Evolutionary conservation across 1,284 basidiomycete genomes (phyloP).

Genomic region (Leccinum ponderosum): DNA sequence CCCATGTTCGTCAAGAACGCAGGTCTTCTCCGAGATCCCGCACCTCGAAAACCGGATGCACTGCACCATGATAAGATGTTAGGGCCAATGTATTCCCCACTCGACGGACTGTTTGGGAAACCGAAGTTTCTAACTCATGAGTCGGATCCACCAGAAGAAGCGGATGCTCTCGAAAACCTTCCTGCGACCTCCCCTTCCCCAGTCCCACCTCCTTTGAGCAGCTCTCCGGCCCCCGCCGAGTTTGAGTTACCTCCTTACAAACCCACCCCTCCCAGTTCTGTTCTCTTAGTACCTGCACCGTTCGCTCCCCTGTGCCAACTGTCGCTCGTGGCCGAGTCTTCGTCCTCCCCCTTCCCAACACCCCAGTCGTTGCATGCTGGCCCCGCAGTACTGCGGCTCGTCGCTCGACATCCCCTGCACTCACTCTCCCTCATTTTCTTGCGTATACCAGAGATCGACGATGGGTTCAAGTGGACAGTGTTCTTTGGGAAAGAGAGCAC

Average conservation of each 20-base stretch:
- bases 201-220: slow-evolving; percentile 29
- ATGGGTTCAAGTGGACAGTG: slow-evolving; percentile 64
- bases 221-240: slow-evolving; percentile 23
- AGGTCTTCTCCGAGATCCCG: slow-evolving; percentile 20
- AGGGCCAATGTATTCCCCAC: background rate
- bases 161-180: background rate
- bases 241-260: background rate
- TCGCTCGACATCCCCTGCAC: slow-evolving; percentile 67
- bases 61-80: background rate
- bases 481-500: slow-evolving; percentile 60
- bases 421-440: slow-evolving; percentile 57
- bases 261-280: background rate
- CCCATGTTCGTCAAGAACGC: slow-evolving; percentile 24
- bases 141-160: slow-evolving; percentile 20
- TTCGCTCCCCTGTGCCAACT: background rate
- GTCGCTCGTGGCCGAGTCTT: slow-evolving; percentile 37
- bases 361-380: slow-evolving; percentile 64
- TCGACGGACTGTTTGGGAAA: slow-evolving; percentile 19
- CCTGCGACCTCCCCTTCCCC: slow-evolving; percentile 4
- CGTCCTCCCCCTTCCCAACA: slow-evolving; percentile 73
- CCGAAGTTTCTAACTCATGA: slow-evolving; percentile 16
- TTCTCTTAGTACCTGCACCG: background rate
- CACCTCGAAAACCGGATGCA: background rate
- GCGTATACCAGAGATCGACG: slow-evolving; percentile 78
- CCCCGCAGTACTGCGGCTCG: slow-evolving; percentile 63